Percentiles rank a stretch among this genome's conserved stretches.
phyloP scores from a whole-genome alignment of 2,329 filamentous ascomycete genomes.

The Ciborinia camelliae region DNA sequence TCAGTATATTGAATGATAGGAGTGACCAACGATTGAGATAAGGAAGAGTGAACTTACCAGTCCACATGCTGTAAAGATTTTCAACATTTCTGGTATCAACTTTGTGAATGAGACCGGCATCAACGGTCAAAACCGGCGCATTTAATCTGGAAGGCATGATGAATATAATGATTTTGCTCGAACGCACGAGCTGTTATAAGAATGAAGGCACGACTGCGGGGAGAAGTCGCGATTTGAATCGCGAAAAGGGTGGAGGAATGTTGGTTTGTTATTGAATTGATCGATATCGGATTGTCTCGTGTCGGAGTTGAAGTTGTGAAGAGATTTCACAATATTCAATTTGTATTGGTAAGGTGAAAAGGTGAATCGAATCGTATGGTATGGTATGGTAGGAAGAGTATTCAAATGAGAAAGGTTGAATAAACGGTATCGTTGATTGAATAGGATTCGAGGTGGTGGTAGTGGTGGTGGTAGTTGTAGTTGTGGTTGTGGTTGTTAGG shows the following conservation, averaged over 20 bases:
- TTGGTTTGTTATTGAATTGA: background rate
- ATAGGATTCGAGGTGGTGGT: background rate
- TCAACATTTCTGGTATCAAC: slow-evolving; percentile 91
- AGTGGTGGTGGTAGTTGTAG: background rate
- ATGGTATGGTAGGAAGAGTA: background rate
- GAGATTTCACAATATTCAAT: background rate
- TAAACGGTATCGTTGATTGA: background rate
- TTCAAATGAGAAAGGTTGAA: background rate
- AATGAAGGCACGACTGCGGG: slow-evolving; percentile 32
- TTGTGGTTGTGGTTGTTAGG: no score
- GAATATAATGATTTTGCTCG: slow-evolving; percentile 30
- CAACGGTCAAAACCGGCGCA: slow-evolving; percentile 84
- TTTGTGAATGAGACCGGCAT: slow-evolving; percentile 87
- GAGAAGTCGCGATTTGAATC: slow-evolving; percentile 34
- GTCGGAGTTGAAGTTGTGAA: background rate
- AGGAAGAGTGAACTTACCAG: slow-evolving; percentile 59
- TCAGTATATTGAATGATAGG: slow-evolving; percentile 8
- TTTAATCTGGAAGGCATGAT: slow-evolving; percentile 80
- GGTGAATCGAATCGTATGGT: background rate
- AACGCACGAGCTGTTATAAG: slow-evolving; percentile 32
- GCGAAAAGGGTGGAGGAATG: slow-evolving; percentile 23
- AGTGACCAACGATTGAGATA: background rate
- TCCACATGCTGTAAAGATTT: slow-evolving; percentile 96
- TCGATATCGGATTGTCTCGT: background rate
- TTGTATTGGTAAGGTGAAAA: no score